A percentile compares a stretch with the other conserved stretches of the same genome.
phyloP scores from a whole-genome alignment of 805 yeast genomes.

The Tetrapisispora taiwanensis region DNA sequence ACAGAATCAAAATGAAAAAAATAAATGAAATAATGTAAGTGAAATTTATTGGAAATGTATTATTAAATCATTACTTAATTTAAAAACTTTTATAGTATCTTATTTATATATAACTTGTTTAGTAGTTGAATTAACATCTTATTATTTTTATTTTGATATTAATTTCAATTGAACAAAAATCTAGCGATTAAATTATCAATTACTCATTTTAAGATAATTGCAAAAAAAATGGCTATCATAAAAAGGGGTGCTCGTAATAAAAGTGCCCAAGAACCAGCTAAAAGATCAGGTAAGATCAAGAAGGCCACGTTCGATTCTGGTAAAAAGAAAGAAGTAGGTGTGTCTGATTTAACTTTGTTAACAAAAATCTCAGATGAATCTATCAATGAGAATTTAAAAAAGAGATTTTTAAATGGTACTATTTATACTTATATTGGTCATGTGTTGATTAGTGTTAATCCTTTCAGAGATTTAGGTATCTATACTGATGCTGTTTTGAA shows the following conservation, averaged over 20 bases:
- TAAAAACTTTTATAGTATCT: no score
- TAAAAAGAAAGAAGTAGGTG: conserved; percentile 96
- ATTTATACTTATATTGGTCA: conserved; percentile 92
- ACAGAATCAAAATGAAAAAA: no score
- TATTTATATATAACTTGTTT: no score
- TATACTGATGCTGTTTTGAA: conserved; percentile 72
- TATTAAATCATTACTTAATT: no score
- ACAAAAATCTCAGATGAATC: conserved; percentile 85
- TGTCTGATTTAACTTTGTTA: conserved; percentile 82
- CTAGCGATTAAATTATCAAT: no score
- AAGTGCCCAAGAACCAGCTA: conserved; percentile 43
- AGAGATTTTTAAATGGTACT: conserved; percentile 78
- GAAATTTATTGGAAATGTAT: no score
- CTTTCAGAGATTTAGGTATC: conserved; percentile 92
- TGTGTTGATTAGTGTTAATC: conserved; percentile 91
- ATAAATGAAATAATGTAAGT: no score
- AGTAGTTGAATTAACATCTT: no score
- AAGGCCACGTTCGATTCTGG: conserved; percentile 84
- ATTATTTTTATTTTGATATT: no score
- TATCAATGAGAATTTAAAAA: conserved; percentile 82
- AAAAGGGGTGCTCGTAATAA: conserved; percentile 62
- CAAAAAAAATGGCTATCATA: conserved; percentile 54
- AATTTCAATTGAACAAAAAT: no score
- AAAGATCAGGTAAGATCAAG: conserved; percentile 47
- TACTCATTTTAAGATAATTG: background rate